Percentiles rank a stretch among this genome's conserved stretches.
Evolutionary conservation across 2,329 filamentous ascomycete genomes (phyloP).

Genomic region (Orbilia blumenaviensis): DNA sequence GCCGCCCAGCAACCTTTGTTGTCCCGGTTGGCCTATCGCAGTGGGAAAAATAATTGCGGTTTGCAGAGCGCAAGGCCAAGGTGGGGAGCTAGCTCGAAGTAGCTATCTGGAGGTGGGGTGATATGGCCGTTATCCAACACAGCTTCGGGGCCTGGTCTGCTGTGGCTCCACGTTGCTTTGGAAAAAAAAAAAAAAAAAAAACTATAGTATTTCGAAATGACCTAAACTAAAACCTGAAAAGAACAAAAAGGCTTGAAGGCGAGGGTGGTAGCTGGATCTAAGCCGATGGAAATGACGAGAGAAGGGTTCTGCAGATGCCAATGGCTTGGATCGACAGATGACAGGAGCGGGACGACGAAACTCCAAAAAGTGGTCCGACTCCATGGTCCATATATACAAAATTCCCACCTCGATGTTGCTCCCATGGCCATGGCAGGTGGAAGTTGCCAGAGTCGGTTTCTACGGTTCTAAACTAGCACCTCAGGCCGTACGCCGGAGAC

Average conservation of each 20-base stretch:
- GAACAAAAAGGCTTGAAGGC: background rate
- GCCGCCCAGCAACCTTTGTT: constrained; percentile 19
- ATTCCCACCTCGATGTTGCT: constrained; percentile 2
- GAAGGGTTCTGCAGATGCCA: constrained; percentile 16
- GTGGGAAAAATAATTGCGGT: constrained; percentile 18
- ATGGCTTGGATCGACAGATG: constrained; percentile 30
- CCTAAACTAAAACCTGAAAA: constrained; percentile 6
- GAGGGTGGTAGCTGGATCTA: background rate
- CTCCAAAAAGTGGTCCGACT: constrained; percentile 34
- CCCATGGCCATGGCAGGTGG: background rate
- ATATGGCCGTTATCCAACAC: constrained; percentile 50
- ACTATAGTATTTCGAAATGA: background rate
- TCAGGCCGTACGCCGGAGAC: constrained; percentile 18
- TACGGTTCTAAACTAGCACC: background rate
- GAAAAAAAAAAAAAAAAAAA: constrained; percentile 17
- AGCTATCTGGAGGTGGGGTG: constrained; percentile 44
- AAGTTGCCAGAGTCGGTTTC: constrained; percentile 17
- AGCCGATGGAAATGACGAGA: constrained; percentile 9
- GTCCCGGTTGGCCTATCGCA: constrained; percentile 26
- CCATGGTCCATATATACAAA: constrained; percentile 31
- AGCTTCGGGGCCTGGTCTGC: background rate
- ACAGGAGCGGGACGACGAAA: background rate
- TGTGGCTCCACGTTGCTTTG: constrained; percentile 45
- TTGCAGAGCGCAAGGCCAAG: constrained; percentile 25
- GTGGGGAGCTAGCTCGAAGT: constrained; percentile 46